phyloP scores from a whole-genome alignment of 2,329 filamentous ascomycete species.

The Talaromyces sp. region DNA sequence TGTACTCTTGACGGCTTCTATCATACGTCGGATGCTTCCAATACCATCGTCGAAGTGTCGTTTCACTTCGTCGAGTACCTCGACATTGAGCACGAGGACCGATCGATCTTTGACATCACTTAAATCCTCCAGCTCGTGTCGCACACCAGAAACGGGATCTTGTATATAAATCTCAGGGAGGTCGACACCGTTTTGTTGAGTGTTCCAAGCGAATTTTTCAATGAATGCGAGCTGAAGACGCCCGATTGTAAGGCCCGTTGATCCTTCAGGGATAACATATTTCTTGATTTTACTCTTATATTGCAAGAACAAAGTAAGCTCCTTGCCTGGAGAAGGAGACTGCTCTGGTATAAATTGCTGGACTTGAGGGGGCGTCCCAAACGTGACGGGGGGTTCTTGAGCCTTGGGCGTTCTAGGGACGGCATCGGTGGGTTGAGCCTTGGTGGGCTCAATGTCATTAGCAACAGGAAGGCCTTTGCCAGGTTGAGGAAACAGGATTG shows the following conservation, averaged over 20 bases:
- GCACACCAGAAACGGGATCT: constrained; percentile 90
- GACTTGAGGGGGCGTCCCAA: constrained; percentile 44
- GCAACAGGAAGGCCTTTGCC: constrained; percentile 35
- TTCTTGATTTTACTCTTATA: constrained; percentile 98
- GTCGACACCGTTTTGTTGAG: constrained; percentile 86
- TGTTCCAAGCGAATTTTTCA: constrained; percentile 99
- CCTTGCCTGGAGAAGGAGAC: constrained; percentile 66
- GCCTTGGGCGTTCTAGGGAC: constrained; percentile 19
- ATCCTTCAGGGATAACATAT: constrained; percentile 80
- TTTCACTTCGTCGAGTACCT: constrained; percentile 92
- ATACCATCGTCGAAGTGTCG: constrained; percentile 92
- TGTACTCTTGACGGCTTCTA: constrained; percentile 81
- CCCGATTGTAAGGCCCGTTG: constrained; percentile 78
- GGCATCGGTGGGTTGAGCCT: constrained; percentile 17
- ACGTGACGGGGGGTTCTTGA: constrained; percentile 24
- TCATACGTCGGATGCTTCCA: constrained; percentile 69
- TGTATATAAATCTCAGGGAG: constrained; percentile 97
- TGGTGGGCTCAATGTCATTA: constrained; percentile 36
- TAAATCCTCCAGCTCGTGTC: constrained; percentile 92
- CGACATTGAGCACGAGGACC: constrained; percentile 90
- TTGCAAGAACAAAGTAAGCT: constrained; percentile 88
- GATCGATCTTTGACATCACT: constrained; percentile 90
- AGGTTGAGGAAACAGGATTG: constrained; percentile 52
- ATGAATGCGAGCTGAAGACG: constrained; percentile 93
- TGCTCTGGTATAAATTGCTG: constrained; percentile 57